A percentile compares a stretch with the other conserved stretches of the same genome.
Conservation (phyloP, 2,329 filamentous ascomycete species). For the Polytolypa hystricis region DNA sequence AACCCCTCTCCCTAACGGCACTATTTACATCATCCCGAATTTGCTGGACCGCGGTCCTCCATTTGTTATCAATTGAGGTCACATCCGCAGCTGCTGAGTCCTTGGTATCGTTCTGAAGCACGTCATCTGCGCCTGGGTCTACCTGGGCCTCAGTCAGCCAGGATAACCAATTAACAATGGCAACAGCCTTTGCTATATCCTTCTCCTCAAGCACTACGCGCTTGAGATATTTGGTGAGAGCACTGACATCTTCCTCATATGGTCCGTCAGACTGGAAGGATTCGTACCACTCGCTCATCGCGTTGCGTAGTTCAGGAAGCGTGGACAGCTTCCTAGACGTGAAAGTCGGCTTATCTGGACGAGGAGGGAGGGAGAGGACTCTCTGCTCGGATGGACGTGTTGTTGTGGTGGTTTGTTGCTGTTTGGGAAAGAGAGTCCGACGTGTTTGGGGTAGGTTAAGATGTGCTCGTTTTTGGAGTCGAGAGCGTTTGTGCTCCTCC, state of each 20-base stretch:
- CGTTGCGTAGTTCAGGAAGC: slow-evolving; percentile 57
- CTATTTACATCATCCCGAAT: slow-evolving; percentile 35
- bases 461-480: slow-evolving; percentile 46
- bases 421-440: slow-evolving; percentile 4
- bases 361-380: slow-evolving; percentile 37
- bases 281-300: slow-evolving; percentile 63
- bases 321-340: slow-evolving; percentile 46
- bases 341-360: slow-evolving; percentile 47
- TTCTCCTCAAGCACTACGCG: slow-evolving; percentile 64
- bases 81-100: slow-evolving; percentile 21
- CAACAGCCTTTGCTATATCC: slow-evolving; percentile 63
- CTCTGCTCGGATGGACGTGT: slow-evolving; percentile 21
- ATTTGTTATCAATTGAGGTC: slow-evolving; percentile 5
- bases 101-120: slow-evolving; percentile 6
- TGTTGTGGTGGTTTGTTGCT: no score
- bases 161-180: slow-evolving; percentile 55
- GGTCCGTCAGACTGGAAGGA: slow-evolving; percentile 65
- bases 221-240: slow-evolving; percentile 61
- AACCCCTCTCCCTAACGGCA: slow-evolving; percentile 46
- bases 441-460: slow-evolving; percentile 29
- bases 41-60: slow-evolving; percentile 12
- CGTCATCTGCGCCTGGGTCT: no score
- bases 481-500: slow-evolving; percentile 55
- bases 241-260: slow-evolving; percentile 63
- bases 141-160: slow-evolving; percentile 32